Percentiles rank a stretch among this genome's conserved stretches.
phyloP scores from a whole-genome alignment of 2,329 filamentous ascomycete genomes.

The Chaetomiaceae sp. region DNA sequence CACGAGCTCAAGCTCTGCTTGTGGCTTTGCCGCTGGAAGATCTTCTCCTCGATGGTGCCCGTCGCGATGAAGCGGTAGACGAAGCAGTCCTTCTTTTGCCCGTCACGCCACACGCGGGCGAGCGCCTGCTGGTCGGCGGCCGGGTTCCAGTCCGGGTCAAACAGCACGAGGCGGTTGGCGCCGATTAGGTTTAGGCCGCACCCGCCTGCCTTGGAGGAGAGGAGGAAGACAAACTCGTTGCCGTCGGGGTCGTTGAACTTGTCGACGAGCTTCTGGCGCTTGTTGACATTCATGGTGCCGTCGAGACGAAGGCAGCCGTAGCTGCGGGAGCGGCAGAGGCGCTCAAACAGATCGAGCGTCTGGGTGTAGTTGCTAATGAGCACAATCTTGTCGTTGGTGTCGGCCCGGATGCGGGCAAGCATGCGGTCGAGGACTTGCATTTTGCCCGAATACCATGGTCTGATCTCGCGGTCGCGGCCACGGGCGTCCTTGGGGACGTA shows the following conservation, averaged over 20 bases:
- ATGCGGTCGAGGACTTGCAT: conserved; percentile 98
- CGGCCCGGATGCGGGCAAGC: conserved; percentile 89
- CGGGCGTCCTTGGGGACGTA: conserved; percentile 84
- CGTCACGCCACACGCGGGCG: conserved; percentile 96
- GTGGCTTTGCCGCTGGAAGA: conserved; percentile 97
- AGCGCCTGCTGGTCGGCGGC: conserved; percentile 96
- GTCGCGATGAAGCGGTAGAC: conserved; percentile 99
- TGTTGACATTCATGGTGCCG: conserved; percentile 96
- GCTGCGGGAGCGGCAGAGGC: conserved; percentile 74
- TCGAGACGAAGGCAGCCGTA: conserved; percentile 90
- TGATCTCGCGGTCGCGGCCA: conserved; percentile 86
- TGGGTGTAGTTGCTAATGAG: conserved; percentile 98
- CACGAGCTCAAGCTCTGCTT: conserved; percentile 96
- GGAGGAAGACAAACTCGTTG: conserved; percentile 87
- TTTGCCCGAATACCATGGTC: conserved; percentile 95
- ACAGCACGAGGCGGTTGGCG: conserved; percentile 88
- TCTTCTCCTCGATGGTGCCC: conserved; percentile 97
- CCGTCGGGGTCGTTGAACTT: conserved; percentile 94
- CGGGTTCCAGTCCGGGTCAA: conserved; percentile 97
- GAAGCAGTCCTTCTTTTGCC: conserved; percentile 98
- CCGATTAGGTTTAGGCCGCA: conserved; percentile 95
- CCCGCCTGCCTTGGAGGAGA: conserved; percentile 93
- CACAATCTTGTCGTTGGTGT: conserved; percentile 98
- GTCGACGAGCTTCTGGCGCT: conserved; percentile 94
- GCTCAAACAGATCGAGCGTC: conserved; percentile 91